Base-by-base conservation (phyloP, 805 yeast genomes). In the Monosporozyma aerobia region DNA sequence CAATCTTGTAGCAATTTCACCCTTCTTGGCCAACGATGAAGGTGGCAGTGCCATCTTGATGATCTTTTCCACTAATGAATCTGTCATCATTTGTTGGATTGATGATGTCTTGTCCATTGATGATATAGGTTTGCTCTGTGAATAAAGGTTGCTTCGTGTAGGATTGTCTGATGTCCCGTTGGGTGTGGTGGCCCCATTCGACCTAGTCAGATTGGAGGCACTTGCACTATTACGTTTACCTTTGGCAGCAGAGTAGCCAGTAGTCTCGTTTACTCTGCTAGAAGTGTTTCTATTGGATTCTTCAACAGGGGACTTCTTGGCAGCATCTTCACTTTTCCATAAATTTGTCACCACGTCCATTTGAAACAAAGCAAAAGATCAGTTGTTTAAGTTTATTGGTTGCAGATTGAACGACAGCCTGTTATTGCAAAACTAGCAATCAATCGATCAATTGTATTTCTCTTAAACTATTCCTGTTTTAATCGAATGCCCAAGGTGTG, bases 1-100 rank as follows among this genome's bases (percentile, higher is more conserved):
- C n/a, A 81, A 71, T 51, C 96, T 69, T 14, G 74, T 75, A 47
- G 77, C 73, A 23, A 83, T 66, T 3, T 73, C 70, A 19, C 74
- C 74, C 7, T 61, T 62, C 23, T 74, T 74, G 22, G 74, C 67
- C 19, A 77, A 77, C 2, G 80, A 73, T 0, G 80, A 70, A 0
- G 86, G 76, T 0, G 95, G 94, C 27, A 87, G 71, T 1, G 90
- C 85, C 82, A 87, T 80, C 23, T 81, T 73, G 7, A 88, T 69
- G 49, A 87, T 71, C 61, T 82, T 78, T 60, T 89, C 96, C 57
- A 88, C 77, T 51, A 88, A 67, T 52, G 82, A 83, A 58, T 88
- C 95, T 0, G 87, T 75, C 62, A 85, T 62, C 54, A 64, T 58
- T 61, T 65, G 72, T 53, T 61, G 72, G 46, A 62, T 50, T 19